phyloP scores from a whole-genome alignment of 1,139 yeast genomes.

The Blastobotrys ciferrii region DNA sequence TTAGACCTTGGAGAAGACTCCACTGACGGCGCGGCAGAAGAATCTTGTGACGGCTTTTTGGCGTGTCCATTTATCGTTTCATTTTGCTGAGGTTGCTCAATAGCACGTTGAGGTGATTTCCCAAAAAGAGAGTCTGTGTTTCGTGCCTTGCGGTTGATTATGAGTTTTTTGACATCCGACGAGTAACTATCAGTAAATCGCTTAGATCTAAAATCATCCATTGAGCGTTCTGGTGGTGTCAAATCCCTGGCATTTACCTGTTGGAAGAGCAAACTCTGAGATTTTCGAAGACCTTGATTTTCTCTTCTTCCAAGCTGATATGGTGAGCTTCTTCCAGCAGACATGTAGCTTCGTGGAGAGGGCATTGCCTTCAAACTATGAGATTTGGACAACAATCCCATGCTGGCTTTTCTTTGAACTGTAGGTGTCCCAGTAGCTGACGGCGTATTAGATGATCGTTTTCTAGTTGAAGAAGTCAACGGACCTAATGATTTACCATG shows the following conservation, averaged over 20 bases:
- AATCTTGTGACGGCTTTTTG: constrained; percentile 5
- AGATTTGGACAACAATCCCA: constrained; percentile 6
- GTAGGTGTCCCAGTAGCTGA: constrained; percentile 13
- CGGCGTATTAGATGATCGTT: constrained; percentile 7
- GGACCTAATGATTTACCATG: constrained; percentile 34
- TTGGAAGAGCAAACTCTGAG: constrained; percentile 4
- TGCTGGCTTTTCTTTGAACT: constrained; percentile 8
- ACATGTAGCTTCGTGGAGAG: constrained; percentile 13
- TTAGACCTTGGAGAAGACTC: constrained; percentile 5
- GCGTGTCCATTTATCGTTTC: constrained; percentile 1
- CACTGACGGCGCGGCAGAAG: neutral
- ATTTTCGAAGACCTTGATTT: neutral
- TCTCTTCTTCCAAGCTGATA: constrained; percentile 5
- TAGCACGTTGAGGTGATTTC: neutral
- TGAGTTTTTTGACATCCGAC: constrained; percentile 35
- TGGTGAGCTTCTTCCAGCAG: constrained; percentile 13
- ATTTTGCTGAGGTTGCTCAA: no score
- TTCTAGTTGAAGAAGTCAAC: constrained; percentile 20
- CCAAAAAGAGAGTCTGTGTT: constrained; percentile 1
- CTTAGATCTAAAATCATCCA: constrained; percentile 10
- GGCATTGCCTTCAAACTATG: constrained; percentile 16
- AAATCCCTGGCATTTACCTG: neutral
- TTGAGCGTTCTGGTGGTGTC: neutral
- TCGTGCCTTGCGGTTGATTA: constrained; percentile 30
- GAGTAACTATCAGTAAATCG: constrained; percentile 18